phyloP scores from a whole-genome alignment of 2,329 filamentous ascomycete genomes.

The Botrytis fabae region DNA sequence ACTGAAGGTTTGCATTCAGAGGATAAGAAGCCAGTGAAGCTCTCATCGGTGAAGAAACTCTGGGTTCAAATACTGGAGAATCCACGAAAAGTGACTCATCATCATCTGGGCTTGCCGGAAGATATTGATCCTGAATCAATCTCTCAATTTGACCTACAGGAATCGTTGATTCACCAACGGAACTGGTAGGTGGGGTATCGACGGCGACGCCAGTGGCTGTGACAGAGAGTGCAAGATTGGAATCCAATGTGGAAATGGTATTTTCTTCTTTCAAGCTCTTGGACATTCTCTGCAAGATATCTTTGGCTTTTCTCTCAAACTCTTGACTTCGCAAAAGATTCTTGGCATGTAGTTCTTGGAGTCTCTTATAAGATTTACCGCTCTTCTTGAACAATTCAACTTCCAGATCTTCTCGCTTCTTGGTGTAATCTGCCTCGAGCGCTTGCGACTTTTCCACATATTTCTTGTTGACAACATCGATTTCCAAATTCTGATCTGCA shows the following conservation, averaged over 20 bases:
- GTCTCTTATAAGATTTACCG: neutral
- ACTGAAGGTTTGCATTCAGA: neutral
- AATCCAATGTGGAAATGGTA: neutral
- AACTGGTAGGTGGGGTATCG: neutral
- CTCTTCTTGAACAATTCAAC: neutral
- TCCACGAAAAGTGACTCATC: neutral
- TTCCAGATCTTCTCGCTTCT: neutral
- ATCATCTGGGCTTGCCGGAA: neutral
- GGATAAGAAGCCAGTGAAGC: neutral
- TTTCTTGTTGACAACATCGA: neutral
- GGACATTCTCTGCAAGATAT: conserved; percentile 5
- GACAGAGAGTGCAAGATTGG: neutral
- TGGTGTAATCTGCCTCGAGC: neutral
- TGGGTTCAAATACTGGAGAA: neutral
- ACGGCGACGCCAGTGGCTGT: neutral
- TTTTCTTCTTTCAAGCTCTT: neutral
- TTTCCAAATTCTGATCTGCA: neutral
- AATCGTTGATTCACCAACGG: neutral
- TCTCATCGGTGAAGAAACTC: no score
- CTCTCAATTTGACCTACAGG: neutral
- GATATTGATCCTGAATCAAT: neutral
- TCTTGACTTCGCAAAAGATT: neutral
- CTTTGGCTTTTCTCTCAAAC: neutral
- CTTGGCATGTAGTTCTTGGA: neutral
- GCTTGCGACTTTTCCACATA: neutral